A percentile compares a stretch with the other conserved stretches of the same genome.
phyloP scores from a whole-genome alignment of 345 rosid genomes.

The Populus davidiana region DNA sequence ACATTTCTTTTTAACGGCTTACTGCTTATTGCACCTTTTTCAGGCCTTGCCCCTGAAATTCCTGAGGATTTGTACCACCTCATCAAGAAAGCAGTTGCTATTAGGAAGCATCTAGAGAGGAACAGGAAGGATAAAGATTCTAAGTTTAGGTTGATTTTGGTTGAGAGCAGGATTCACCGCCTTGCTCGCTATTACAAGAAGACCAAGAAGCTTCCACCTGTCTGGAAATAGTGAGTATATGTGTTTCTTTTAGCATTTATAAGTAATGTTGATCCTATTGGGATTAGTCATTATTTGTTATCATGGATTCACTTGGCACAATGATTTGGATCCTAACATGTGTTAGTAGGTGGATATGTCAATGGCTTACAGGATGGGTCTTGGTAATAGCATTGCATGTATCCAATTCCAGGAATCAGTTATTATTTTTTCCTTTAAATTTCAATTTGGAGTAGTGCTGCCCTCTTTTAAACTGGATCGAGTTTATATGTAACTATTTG shows the following conservation, averaged over 20 bases:
- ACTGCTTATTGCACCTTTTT: not conserved
- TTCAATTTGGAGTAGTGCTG: not conserved
- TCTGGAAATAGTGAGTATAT: conserved; percentile 62
- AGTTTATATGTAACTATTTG: not conserved
- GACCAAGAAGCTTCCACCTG: conserved; percentile 92
- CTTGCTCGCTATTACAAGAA: conserved; percentile 94
- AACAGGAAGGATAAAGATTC: conserved; percentile 96
- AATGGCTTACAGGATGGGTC: not conserved
- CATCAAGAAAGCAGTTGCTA: conserved; percentile 88
- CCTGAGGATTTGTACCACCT: conserved; percentile 87
- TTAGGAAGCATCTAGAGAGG: conserved; percentile 93
- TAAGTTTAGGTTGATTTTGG: conserved; percentile 83
- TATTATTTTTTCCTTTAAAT: not conserved
- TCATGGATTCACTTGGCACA: not conserved
- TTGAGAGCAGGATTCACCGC: conserved; percentile 88
- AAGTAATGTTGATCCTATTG: not conserved
- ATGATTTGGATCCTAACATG: not conserved
- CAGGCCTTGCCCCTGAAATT: conserved; percentile 84
- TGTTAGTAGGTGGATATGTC: not conserved
- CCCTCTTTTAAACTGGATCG: not conserved
- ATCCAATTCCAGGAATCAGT: not conserved
- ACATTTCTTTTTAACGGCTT: not conserved
- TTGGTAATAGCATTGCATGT: not conserved
- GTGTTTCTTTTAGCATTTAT: conserved; percentile 23
- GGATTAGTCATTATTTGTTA: not conserved